Evolutionary conservation across 176 grass and related monocot genomes (phyloP).

Genomic region (Typha latifolia): DNA sequence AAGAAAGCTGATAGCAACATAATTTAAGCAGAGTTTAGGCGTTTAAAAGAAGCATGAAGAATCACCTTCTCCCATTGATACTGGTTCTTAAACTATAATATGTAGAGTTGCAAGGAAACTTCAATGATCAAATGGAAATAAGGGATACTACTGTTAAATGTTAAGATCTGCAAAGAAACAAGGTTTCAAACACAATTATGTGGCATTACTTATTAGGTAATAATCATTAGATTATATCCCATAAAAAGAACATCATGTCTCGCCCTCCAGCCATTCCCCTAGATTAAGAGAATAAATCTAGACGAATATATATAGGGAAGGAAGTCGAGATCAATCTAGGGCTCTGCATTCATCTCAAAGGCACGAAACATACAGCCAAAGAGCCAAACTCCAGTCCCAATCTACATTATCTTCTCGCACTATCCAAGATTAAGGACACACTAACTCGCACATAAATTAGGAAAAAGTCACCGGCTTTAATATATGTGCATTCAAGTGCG

Average conservation of each 20-base stretch:
- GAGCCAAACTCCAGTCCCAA: constrained; percentile 72
- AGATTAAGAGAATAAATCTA: constrained; percentile 16
- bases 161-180: neutral
- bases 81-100: too few relatives aligned
- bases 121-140: too few relatives aligned
- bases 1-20: too few relatives aligned
- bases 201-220: neutral
- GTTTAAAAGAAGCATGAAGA: too few relatives aligned
- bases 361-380: constrained; percentile 25
- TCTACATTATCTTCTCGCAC: neutral
- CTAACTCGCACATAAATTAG: neutral
- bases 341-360: constrained; percentile 74
- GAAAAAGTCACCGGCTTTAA: neutral
- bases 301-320: constrained; percentile 13
- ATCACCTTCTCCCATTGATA: too few relatives aligned
- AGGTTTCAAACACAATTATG: neutral
- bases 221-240: neutral
- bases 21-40: too few relatives aligned
- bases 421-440: too few relatives aligned
- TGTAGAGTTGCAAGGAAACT: too few relatives aligned
- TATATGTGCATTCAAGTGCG: neutral
- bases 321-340: constrained; percentile 33
- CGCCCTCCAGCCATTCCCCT: constrained; percentile 8
- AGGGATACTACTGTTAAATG: neutral
- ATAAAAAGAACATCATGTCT: neutral